phyloP scores from a whole-genome alignment of 176 grass and related monocot genomes.

The Oropetium thomaeum region DNA sequence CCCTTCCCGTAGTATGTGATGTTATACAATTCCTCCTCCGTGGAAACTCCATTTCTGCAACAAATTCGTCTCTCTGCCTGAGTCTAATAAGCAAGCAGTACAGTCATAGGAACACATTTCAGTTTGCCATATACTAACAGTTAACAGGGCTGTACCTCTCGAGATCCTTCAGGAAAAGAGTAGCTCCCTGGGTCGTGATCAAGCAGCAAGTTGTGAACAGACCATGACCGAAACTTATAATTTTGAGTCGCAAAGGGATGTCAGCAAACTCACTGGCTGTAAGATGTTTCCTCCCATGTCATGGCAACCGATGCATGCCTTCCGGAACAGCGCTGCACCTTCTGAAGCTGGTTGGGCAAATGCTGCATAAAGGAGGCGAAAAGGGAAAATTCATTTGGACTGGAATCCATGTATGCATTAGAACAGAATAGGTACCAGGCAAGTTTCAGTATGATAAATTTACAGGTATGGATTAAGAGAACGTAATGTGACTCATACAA shows the following conservation, averaged over 20 bases:
- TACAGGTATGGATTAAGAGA: no score
- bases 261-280: constrained; percentile 62
- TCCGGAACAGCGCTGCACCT: constrained; percentile 67
- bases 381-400: no score
- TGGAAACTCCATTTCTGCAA: constrained; percentile 72
- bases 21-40: constrained; percentile 70
- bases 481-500: no score
- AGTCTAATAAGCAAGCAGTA: neutral
- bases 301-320: constrained; percentile 92
- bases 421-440: no score
- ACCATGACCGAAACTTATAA: neutral
- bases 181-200: constrained; percentile 60
- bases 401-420: no score
- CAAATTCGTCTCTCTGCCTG: neutral
- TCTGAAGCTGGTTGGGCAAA: constrained; percentile 45
- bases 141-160: constrained; percentile 50
- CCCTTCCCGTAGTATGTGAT: constrained; percentile 87
- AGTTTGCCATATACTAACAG: neutral
- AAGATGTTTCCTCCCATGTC: constrained; percentile 92
- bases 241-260: neutral
- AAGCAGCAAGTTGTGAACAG: constrained; percentile 20
- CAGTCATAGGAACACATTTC: neutral
- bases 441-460: no score
- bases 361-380: constrained; percentile 30
- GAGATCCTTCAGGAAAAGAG: constrained; percentile 84